Evolutionary conservation across 1,139 yeast genomes (phyloP), one percentile per base, ranked within the genome.

Genomic region (Yamadazyma oceani): DNA sequence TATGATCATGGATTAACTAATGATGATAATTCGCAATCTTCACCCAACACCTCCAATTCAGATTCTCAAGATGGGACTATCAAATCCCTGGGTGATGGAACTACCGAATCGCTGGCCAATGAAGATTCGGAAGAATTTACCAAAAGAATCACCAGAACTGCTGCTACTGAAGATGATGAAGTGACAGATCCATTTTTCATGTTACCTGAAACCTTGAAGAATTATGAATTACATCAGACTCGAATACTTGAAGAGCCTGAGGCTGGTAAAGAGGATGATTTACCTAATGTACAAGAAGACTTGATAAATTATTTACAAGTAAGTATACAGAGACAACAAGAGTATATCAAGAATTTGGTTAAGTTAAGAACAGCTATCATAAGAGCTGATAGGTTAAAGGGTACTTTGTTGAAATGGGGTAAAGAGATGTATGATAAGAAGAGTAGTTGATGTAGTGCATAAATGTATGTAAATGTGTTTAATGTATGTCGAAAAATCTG

Each of bases 321-420:
- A 31, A 67, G 75, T 45, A 69, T 88, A 36, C 97, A 92, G 62
- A 74, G 97, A 55, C 88, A 88, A 53, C 90, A 87, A 56, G 97
- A 92, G 60, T 90, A 85, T 57, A 83, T 89, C 39, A 75, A 94
- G 52, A 85, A 89, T 46, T 68, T 92, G 57, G 69, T 78, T 17
- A 76, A 72, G 30, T 75, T 92, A 32, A 73, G 97, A 48, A 75
- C 75, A 51, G 94, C 90, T 1, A 66, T 90, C 17, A 79, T 85
- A 26, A 75, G 87, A 48, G 92, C 96, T 1, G 88, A 85, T 50
- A 66, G 92, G 42, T 73, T 85, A 48, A 83, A 85, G 50, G 74
- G 73, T 36, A 78, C 81, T 48, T 75, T 90, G 35, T 74, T 69
- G 46, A 76, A 77, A 51, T 89, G 97, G 97, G 86, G 94, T 39